These are phyloP conservation scores for Quercus suber DNA, from an alignment of 306 rosid species.

Conservation along the genomic window DNA sequence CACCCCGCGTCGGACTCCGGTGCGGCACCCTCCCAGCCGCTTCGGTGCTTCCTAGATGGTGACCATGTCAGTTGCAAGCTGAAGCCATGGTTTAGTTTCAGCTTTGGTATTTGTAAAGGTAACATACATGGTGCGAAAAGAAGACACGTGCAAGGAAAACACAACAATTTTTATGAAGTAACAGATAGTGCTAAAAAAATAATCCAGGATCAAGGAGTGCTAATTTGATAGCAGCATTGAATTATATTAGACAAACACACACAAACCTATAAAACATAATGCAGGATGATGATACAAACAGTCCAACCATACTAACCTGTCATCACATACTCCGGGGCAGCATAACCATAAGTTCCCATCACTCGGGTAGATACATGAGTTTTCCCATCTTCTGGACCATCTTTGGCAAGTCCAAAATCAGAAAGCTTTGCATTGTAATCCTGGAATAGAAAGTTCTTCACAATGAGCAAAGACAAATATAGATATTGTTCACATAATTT, in stretches of 20 bases:
- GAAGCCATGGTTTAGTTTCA: no score
- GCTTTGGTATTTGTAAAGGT: no score
- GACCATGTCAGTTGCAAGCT: no score
- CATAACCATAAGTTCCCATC: slow-evolving; percentile 65
- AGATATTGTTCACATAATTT: background rate
- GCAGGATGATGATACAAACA: background rate
- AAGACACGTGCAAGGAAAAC: background rate
- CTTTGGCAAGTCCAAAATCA: slow-evolving; percentile 67
- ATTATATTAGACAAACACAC: background rate
- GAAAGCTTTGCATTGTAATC: slow-evolving; percentile 63
- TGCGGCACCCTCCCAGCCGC: no score
- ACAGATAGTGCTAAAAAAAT: background rate
- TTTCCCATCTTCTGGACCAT: slow-evolving; percentile 57
- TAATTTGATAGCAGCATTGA: background rate
- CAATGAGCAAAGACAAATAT: slow-evolving; percentile 1
- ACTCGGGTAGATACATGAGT: slow-evolving; percentile 62
- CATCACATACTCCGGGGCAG: slow-evolving; percentile 62
- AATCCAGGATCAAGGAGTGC: background rate
- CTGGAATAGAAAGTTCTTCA: slow-evolving; percentile 29
- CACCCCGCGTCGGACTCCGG: no score
- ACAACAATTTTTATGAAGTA: background rate
- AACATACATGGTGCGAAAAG: background rate
- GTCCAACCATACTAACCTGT: slow-evolving; percentile 48
- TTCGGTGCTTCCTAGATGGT: no score
- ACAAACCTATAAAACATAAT: background rate